Evolutionary conservation across 768 basidiomycete species (phyloP).

Genomic region (Termitomyces sp.): DNA sequence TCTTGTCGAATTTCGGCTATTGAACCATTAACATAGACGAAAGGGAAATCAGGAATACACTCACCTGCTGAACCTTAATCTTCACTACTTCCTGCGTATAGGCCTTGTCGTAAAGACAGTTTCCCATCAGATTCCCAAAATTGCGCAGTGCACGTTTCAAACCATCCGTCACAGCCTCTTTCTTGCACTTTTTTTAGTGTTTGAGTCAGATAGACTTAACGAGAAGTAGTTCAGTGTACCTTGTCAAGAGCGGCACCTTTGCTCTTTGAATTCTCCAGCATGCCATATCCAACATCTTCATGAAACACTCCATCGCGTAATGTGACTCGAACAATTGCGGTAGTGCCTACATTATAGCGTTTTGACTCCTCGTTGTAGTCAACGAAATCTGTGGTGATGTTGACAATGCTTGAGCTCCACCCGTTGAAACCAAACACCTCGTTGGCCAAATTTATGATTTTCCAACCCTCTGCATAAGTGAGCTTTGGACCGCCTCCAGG

Average conservation of each 20-base stretch:
- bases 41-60: slow-evolving; percentile 24
- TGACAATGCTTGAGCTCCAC: slow-evolving; percentile 82
- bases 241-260: slow-evolving; percentile 91
- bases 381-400: slow-evolving; percentile 70
- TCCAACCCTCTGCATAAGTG: slow-evolving; percentile 97
- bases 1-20: slow-evolving; percentile 66
- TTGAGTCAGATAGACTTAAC: neutral
- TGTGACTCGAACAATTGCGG: slow-evolving; percentile 84
- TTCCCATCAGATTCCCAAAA: slow-evolving; percentile 93
- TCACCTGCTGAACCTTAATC: slow-evolving; percentile 79
- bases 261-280: slow-evolving; percentile 77
- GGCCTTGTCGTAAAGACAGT: slow-evolving; percentile 95
- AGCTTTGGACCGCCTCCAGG: slow-evolving; percentile 85
- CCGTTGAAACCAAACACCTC: slow-evolving; percentile 99
- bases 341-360: slow-evolving; percentile 70
- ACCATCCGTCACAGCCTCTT: slow-evolving; percentile 95
- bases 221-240: slow-evolving; percentile 41
- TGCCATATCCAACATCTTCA: slow-evolving; percentile 93
- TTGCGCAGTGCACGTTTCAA: slow-evolving; percentile 87
- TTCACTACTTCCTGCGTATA: slow-evolving; percentile 84
- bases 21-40: neutral
- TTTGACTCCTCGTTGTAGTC: slow-evolving; percentile 70
- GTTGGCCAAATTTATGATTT: slow-evolving; percentile 95
- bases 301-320: slow-evolving; percentile 85
- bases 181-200: slow-evolving; percentile 74